A percentile compares a stretch with the other conserved stretches of the same genome.
phyloP scores from a whole-genome alignment of 768 basidiomycete species.

The Amanita exitialis region DNA sequence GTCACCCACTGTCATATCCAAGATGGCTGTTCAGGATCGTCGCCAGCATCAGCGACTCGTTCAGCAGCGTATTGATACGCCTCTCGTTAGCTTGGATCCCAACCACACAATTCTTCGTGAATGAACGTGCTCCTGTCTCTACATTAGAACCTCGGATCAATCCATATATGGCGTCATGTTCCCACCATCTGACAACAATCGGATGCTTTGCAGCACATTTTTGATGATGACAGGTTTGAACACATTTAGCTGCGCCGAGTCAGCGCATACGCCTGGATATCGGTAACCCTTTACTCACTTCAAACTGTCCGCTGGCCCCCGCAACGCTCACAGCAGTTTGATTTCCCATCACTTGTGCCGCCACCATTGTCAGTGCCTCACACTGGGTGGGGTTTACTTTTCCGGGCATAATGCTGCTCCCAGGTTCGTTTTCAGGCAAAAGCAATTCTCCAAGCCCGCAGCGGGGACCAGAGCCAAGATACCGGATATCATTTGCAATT shows the following conservation, averaged over 20 bases:
- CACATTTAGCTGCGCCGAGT: conserved; percentile 69
- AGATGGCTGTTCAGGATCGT: conserved; percentile 94
- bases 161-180: conserved; percentile 12
- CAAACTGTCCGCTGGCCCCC: conserved; percentile 94
- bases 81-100: conserved; percentile 96
- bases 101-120: conserved; percentile 94
- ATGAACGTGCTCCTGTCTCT: conserved; percentile 67
- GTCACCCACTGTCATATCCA: conserved; percentile 87
- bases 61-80: conserved; percentile 77
- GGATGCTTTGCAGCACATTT: conserved; percentile 94
- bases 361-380: conserved; percentile 97
- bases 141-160: conserved; percentile 8
- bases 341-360: conserved; percentile 97
- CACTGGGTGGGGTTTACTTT: conserved; percentile 99
- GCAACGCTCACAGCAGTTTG: conserved; percentile 89
- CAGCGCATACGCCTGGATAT: background rate
- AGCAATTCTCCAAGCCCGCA: conserved; percentile 94
- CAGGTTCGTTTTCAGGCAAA: conserved; percentile 97
- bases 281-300: conserved; percentile 40
- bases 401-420: conserved; percentile 99
- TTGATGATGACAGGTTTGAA: conserved; percentile 99
- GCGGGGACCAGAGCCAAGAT: conserved; percentile 93
- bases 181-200: conserved; percentile 82
- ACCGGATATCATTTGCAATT: conserved; percentile 98
- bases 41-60: conserved; percentile 96